Percentiles rank a stretch among this genome's conserved stretches.
These are phyloP conservation scores for Middelhovenomyces tepae DNA, from an alignment of 805 yeast species.

Conservation along the genomic window DNA sequence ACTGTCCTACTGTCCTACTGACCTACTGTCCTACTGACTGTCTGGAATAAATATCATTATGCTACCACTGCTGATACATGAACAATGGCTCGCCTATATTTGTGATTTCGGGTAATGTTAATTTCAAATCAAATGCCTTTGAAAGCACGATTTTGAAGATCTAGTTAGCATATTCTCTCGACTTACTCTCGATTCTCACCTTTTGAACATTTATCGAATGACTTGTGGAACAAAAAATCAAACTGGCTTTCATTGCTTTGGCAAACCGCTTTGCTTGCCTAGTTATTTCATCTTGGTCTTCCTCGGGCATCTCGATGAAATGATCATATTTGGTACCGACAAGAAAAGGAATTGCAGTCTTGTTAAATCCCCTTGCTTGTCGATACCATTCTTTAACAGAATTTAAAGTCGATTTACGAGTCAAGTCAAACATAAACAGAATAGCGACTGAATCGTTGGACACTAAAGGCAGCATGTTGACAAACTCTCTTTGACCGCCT, in stretches of 20 bases:
- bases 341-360: slow-evolving; percentile 81
- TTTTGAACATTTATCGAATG: slow-evolving; percentile 90
- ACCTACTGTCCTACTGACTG: too few relatives aligned
- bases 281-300: slow-evolving; percentile 78
- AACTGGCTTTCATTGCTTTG: slow-evolving; percentile 73
- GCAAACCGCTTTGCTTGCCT: slow-evolving; percentile 79
- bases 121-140: slow-evolving; percentile 78
- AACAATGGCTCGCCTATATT: slow-evolving; percentile 89
- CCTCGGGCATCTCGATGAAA: slow-evolving; percentile 67
- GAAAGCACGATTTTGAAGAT: slow-evolving; percentile 85
- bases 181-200: slow-evolving; percentile 4
- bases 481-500: slow-evolving; percentile 92
- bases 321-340: slow-evolving; percentile 92
- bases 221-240: slow-evolving; percentile 84
- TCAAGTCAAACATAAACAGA: slow-evolving; percentile 80
- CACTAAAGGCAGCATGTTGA: slow-evolving; percentile 90
- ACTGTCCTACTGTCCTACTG: too few relatives aligned
- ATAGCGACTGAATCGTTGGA: slow-evolving; percentile 89
- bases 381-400: slow-evolving; percentile 94
- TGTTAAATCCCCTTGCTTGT: slow-evolving; percentile 81
- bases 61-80: slow-evolving; percentile 45
- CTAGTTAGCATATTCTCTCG: too few relatives aligned
- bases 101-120: slow-evolving; percentile 75
- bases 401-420: slow-evolving; percentile 75
- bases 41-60: too few relatives aligned